These are phyloP conservation scores for Fraxinus angustifolia DNA, from an alignment of 305 asterid genomes.

Conservation along the genomic window DNA sequence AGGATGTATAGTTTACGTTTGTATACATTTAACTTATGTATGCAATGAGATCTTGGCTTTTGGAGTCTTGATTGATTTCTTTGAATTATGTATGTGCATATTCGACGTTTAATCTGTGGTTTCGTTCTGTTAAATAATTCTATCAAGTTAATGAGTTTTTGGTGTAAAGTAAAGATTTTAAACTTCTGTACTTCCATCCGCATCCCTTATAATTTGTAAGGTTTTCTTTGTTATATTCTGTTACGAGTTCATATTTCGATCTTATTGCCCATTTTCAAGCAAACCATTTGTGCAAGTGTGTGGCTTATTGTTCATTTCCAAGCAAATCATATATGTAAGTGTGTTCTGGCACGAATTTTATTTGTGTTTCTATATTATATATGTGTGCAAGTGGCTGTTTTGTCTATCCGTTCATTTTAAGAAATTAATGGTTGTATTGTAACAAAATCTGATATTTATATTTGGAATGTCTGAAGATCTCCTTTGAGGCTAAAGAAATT, in stretches of 20 bases:
- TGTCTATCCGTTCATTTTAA: neutral
- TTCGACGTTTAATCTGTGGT: neutral
- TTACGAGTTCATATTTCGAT: neutral
- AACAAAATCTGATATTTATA: constrained; percentile 18
- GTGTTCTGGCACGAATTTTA: neutral
- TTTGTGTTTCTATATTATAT: neutral
- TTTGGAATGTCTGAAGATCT: constrained; percentile 44
- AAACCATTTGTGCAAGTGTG: neutral
- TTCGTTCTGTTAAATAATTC: neutral
- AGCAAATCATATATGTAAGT: neutral
- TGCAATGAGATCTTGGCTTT: neutral
- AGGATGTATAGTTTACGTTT: neutral
- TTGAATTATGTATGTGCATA: neutral
- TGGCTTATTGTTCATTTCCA: neutral
- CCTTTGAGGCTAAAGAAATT: constrained; percentile 77
- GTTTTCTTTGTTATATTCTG: neutral
- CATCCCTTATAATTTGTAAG: neutral
- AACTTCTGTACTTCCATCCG: neutral
- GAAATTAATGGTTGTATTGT: neutral
- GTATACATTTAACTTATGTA: neutral
- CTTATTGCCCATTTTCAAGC: neutral
- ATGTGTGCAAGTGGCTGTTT: neutral
- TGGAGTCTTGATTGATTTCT: neutral
- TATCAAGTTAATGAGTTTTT: neutral
- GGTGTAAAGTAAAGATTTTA: neutral